Percentiles rank a stretch among this genome's conserved stretches.
Evolutionary conservation across 768 basidiomycete genomes (phyloP).

Genomic region (Aureoboletus auriporus): DNA sequence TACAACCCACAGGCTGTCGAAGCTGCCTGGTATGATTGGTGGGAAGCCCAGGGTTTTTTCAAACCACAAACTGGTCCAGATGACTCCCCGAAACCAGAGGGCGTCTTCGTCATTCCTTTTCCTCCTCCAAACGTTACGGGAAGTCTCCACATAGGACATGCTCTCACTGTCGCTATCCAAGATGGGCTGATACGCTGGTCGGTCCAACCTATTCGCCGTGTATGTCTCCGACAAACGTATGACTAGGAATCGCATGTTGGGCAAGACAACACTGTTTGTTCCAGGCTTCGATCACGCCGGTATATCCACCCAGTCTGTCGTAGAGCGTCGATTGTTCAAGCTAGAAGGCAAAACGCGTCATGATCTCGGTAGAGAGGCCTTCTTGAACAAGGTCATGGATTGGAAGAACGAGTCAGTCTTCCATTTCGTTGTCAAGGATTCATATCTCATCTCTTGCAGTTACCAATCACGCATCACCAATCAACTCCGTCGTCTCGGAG

Average conservation of each 20-base stretch:
- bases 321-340: conserved; percentile 90
- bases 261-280: conserved; percentile 79
- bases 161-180: conserved; percentile 86
- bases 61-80: conserved; percentile 61
- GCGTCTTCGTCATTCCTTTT: conserved; percentile 77
- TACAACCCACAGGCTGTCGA: conserved; percentile 97
- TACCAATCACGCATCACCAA: conserved; percentile 92
- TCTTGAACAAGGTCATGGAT: conserved; percentile 81
- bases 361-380: conserved; percentile 90
- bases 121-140: conserved; percentile 99
- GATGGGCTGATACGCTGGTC: conserved; percentile 88
- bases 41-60: conserved; percentile 89
- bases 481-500: conserved; percentile 85
- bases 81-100: conserved; percentile 57
- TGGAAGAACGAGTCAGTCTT: conserved; percentile 53
- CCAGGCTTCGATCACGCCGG: conserved; percentile 99
- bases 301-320: conserved; percentile 96
- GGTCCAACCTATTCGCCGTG: conserved; percentile 19
- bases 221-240: background rate
- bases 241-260: conserved; percentile 90
- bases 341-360: conserved; percentile 77
- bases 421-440: background rate
- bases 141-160: conserved; percentile 92
- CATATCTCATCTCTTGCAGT: conserved; percentile 35
- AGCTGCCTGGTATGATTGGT: conserved; percentile 98